These are phyloP conservation scores for Pugionium cornutum DNA, from an alignment of 345 rosid species.

Conservation along the genomic window DNA sequence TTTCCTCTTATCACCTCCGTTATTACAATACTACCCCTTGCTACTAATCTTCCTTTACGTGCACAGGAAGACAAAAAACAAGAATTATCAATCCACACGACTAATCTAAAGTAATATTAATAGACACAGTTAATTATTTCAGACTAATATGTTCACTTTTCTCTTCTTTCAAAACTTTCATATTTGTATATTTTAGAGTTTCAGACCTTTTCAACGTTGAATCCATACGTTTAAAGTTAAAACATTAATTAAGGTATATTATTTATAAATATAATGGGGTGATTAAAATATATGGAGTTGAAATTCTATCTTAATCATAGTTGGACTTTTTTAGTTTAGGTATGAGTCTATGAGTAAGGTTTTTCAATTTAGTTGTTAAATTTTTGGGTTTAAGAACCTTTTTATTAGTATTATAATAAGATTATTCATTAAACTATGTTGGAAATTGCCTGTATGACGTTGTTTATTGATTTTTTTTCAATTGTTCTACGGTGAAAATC, in stretches of 20 bases:
- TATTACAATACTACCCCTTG: slow-evolving; percentile 10
- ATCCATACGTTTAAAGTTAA: neutral
- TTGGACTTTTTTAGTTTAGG: slow-evolving; percentile 27
- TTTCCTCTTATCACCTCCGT: slow-evolving; percentile 6
- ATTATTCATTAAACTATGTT: neutral
- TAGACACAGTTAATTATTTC: neutral
- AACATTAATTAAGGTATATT: neutral
- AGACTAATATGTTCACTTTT: neutral
- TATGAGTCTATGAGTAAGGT: slow-evolving; percentile 7
- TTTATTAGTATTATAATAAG: neutral
- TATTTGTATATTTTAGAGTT: neutral
- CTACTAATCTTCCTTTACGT: slow-evolving; percentile 37
- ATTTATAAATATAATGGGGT: neutral
- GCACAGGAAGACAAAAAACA: slow-evolving; percentile 20
- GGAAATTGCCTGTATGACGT: slow-evolving; percentile 5
- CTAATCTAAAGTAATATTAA: neutral
- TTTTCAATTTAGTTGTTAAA: slow-evolving; percentile 16
- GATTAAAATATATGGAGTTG: slow-evolving; percentile 25
- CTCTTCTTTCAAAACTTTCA: neutral
- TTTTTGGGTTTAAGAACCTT: slow-evolving; percentile 9
- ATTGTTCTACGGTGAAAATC: neutral
- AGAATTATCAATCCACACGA: slow-evolving; percentile 26
- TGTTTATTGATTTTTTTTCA: neutral
- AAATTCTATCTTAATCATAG: slow-evolving; percentile 24
- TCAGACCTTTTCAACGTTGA: slow-evolving; percentile 5